Evolutionary conservation across 129 eudicot genomes (phyloP), one percentile per base, ranked within the genome.

Genomic region (Saposhnikovia divaricata): DNA sequence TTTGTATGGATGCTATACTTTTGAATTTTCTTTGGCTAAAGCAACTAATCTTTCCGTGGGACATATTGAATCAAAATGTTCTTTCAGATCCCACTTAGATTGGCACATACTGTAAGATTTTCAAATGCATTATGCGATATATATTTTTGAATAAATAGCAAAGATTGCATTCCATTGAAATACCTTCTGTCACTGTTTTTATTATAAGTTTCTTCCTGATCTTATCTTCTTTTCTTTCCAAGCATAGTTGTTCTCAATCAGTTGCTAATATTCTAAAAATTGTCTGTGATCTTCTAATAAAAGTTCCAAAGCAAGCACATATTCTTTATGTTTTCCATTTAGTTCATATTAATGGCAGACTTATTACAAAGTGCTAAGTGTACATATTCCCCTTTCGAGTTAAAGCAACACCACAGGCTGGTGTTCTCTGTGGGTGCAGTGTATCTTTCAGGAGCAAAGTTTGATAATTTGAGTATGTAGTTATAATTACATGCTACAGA

Each of bases 311-410:
- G 19, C 37, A 72, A 72, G 76, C 51, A 74, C 77, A 74, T 45
- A 74, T 74, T 74, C 77, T 27, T 46, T 18, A 12, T 74, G 59
- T 74, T 74, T 73, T 15, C 57, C 31, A 74, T 74, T 51, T 43
- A 73, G 13, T 23, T 73, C 21, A 6, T 74, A n/a, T 74, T 25
- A 13, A 34, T n/a, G 48, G 40, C 11, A 10, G 1, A 38, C 6
- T n/a, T 21, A 46, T 21, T n/a, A n/a, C 25, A n/a, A 43, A 46
- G 77, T 74, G 59, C 50, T 45, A 12, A 74, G n/a, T 40, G 25
- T 34, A 45, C 27, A 28, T 74, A 23, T 74, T 28, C 50, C 8
- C 48, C 57, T 45, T 74, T 43, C 0, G 4, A 15, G 21, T 45
- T 42, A 45, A 44, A 43, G 27, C 46, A 73, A 25, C 53, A 25